Evolutionary conservation across 1,284 basidiomycete species (phyloP).

Genomic region (Cryptococcus neoformans): DNA sequence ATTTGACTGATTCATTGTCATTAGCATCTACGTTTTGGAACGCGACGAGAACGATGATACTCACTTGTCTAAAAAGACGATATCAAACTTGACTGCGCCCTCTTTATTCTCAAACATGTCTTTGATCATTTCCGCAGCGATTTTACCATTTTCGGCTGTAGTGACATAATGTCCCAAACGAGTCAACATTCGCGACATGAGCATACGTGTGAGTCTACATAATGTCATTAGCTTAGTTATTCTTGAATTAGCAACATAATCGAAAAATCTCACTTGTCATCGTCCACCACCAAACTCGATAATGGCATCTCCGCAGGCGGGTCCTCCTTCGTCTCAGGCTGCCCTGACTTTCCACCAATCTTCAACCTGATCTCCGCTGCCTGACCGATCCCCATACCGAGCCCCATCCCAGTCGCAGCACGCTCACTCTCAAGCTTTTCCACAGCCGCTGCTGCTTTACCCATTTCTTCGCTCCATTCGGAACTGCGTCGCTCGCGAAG

Average conservation of each 20-base stretch:
- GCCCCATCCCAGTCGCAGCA: neutral
- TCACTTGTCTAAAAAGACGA: constrained; percentile 76
- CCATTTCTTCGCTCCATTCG: constrained; percentile 13
- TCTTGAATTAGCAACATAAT: neutral
- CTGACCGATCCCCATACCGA: neutral
- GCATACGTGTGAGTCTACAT: constrained; percentile 66
- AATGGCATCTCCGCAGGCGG: constrained; percentile 27
- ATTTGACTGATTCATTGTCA: constrained; percentile 35
- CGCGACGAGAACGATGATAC: constrained; percentile 2
- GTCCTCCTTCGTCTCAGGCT: neutral
- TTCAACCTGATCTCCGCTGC: neutral
- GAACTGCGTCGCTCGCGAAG: constrained; percentile 8
- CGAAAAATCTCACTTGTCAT: constrained; percentile 43
- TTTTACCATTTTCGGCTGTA: constrained; percentile 81
- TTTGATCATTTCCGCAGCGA: constrained; percentile 69
- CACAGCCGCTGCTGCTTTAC: neutral
- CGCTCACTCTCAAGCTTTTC: neutral
- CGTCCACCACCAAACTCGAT: constrained; percentile 48
- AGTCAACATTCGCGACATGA: constrained; percentile 77
- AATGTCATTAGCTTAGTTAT: neutral
- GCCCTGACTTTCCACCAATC: neutral
- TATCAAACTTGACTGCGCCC: constrained; percentile 55
- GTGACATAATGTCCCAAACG: constrained; percentile 72
- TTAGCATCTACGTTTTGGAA: neutral
- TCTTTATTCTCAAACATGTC: constrained; percentile 22